These are phyloP conservation scores for Bidens hawaiensis DNA, from an alignment of 140 eudicot genomes.

Conservation along the genomic window DNA sequence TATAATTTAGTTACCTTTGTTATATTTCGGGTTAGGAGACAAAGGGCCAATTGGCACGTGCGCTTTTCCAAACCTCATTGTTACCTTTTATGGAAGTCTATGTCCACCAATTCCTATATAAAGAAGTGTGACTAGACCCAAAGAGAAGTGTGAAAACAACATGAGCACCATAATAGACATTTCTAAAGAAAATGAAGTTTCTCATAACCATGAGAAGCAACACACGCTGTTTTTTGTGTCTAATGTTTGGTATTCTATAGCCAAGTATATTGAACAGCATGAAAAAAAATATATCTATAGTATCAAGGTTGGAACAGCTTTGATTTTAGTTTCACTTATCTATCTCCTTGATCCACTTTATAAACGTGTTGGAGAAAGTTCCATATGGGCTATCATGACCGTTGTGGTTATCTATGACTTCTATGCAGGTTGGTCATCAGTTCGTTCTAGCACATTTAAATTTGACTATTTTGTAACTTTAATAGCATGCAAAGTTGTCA, in stretches of 20 bases:
- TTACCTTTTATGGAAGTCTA: slow-evolving; percentile 14
- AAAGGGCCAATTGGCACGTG: slow-evolving; percentile 33
- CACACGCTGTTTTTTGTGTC: slow-evolving; percentile 17
- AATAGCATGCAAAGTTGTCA: background rate
- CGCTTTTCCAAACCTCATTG: slow-evolving; percentile 16
- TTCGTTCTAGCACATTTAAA: background rate
- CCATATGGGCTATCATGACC: slow-evolving; percentile 97
- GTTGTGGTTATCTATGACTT: slow-evolving; percentile 84
- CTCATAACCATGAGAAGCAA: slow-evolving; percentile 39
- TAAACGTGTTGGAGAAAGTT: slow-evolving; percentile 71
- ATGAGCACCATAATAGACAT: slow-evolving; percentile 45
- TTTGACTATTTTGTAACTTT: background rate
- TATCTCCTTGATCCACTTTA: slow-evolving; percentile 74
- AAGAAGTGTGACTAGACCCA: slow-evolving; percentile 25
- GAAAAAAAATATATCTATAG: slow-evolving; percentile 49
- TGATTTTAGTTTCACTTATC: slow-evolving; percentile 71
- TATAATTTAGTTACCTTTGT: slow-evolving; percentile 1
- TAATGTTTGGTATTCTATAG: slow-evolving; percentile 31
- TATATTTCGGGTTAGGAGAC: slow-evolving; percentile 12
- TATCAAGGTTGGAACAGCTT: slow-evolving; percentile 68
- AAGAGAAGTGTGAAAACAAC: slow-evolving; percentile 25
- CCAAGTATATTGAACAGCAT: slow-evolving; percentile 13
- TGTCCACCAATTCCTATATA: slow-evolving; percentile 29
- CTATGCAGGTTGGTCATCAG: slow-evolving; percentile 57
- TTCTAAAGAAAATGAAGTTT: slow-evolving; percentile 26